Evolutionary conservation across 805 yeast species (phyloP).

Genomic region (Starmerella lactis-condensi): DNA sequence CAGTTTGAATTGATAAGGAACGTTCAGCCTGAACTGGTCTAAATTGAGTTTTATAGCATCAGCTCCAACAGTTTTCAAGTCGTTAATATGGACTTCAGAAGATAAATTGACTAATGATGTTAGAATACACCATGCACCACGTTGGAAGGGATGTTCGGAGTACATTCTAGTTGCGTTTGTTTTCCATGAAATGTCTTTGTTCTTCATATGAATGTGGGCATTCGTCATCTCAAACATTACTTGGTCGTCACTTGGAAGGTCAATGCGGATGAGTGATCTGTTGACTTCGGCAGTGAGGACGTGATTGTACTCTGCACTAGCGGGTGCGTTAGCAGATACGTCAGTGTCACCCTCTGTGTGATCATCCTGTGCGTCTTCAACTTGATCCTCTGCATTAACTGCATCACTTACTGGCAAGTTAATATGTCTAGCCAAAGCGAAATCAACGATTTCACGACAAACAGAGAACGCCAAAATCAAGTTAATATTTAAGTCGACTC

Average conservation of each 20-base stretch:
- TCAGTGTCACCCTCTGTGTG: too few species aligned
- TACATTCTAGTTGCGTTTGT: conserved; percentile 29
- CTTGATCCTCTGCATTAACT: background rate
- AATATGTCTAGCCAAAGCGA: conserved; percentile 12
- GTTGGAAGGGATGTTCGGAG: conserved; percentile 32
- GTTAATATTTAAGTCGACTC: conserved; percentile 13
- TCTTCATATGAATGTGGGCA: conserved; percentile 3
- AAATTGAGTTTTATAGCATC: conserved; percentile 17
- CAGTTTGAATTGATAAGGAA: conserved; percentile 60
- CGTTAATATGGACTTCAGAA: conserved; percentile 15
- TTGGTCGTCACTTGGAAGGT: conserved; percentile 32
- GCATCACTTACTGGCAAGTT: conserved; percentile 9
- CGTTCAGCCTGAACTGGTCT: conserved; percentile 22
- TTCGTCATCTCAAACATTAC: conserved; percentile 30
- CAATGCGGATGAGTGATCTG: conserved; percentile 25
- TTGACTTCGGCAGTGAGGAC: too few species aligned
- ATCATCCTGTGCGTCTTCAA: too few species aligned
- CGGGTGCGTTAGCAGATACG: too few species aligned
- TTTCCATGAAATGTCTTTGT: conserved; percentile 20
- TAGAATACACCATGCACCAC: conserved; percentile 24
- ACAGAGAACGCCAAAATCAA: conserved; percentile 17
- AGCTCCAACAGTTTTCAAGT: conserved; percentile 3
- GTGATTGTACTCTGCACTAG: too few species aligned
- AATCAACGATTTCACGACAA: conserved; percentile 15
- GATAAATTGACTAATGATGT: conserved; percentile 18